phyloP scores from a whole-genome alignment of 2,329 filamentous ascomycete species.

The Aspergillus sp. region DNA sequence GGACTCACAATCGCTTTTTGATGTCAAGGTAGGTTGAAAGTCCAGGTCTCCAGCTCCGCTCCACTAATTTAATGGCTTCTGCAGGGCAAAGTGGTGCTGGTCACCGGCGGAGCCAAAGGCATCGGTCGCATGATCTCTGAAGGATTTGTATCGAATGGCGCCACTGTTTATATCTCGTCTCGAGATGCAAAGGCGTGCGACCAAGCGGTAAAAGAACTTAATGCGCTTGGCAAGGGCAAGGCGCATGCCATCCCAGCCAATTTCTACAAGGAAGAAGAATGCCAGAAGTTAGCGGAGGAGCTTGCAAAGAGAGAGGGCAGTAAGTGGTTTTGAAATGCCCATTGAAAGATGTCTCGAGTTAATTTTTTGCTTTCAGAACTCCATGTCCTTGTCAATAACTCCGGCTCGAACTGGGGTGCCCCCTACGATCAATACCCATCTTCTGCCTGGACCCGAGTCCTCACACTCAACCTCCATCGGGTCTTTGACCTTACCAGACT shows the following conservation, averaged over 20 bases:
- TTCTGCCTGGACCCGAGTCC: slow-evolving; percentile 54
- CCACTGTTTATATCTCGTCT: slow-evolving; percentile 50
- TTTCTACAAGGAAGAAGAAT: slow-evolving; percentile 49
- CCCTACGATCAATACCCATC: slow-evolving; percentile 56
- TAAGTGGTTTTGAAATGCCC: slow-evolving; percentile 34
- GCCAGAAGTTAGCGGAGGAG: slow-evolving; percentile 45
- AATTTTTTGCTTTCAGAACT: slow-evolving; percentile 29
- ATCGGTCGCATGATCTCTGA: slow-evolving; percentile 53
- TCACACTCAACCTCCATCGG: slow-evolving; percentile 51
- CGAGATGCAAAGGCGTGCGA: slow-evolving; percentile 49
- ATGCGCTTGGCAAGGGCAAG: slow-evolving; percentile 48
- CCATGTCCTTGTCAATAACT: slow-evolving; percentile 49
- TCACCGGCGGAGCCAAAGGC: slow-evolving; percentile 49
- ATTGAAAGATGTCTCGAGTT: neutral
- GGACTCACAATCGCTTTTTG: slow-evolving; percentile 53
- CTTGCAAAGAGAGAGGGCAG: slow-evolving; percentile 47
- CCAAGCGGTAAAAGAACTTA: slow-evolving; percentile 43
- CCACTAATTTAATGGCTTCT: slow-evolving; percentile 38
- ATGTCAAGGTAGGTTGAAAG: slow-evolving; percentile 50
- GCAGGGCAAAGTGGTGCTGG: slow-evolving; percentile 44
- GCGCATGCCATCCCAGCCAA: slow-evolving; percentile 49
- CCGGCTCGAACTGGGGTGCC: slow-evolving; percentile 51
- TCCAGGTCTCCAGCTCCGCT: slow-evolving; percentile 51
- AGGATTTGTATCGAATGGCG: slow-evolving; percentile 49
- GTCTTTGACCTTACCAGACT: slow-evolving; percentile 47